Evolutionary conservation across 176 grass and related monocot species (phyloP), one percentile per base, ranked within the genome.

Genomic region (Musa acuminata): DNA sequence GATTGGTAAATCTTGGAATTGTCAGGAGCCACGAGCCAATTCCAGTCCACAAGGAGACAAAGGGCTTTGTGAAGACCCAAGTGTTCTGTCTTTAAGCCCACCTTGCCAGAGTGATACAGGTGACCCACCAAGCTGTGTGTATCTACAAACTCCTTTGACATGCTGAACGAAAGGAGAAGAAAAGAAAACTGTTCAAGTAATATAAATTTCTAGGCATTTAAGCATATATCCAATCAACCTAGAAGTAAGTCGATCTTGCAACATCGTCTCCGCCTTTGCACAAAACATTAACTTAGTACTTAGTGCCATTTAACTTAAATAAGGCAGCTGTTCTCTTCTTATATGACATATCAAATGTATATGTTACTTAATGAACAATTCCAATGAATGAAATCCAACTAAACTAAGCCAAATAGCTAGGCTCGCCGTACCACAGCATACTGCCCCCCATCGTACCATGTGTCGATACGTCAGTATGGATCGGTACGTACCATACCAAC

Each of bases 11-110:
- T 26, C 78, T 75, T 94, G 66, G 90, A 87, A 72, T 77, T 79
- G 53, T 93, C 90, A 77, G 95, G 95, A 86, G 78, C 82, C 79
- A 87, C 75, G 53, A 72, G 78, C 95, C 90, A 91, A 76, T 94
- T 98, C 95, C 90, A 98, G 19, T 88, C 90, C 90, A 94, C 87
- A 80, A 98, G 80, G 83, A 98, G 67, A 83, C 95, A 98, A 2
- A 98, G 84, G 82, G 90, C 95, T 80, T 89, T 94, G 65, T 91
- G 90, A 74, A 93, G 82, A 49, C 95, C 95, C 55, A 98, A 75
- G 69, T 94, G 95, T 60, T 90, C 89, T 69, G 95, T 91, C 84
- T 69, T 93, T 73, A 98, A 64, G 72, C 95, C 90, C 52, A 23
- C 58, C 80, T 91, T 98, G 80, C 52, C 67, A 76, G 90, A 82